phyloP scores from a whole-genome alignment of 2,329 filamentous ascomycete genomes.

The Colletotrichum melonis region DNA sequence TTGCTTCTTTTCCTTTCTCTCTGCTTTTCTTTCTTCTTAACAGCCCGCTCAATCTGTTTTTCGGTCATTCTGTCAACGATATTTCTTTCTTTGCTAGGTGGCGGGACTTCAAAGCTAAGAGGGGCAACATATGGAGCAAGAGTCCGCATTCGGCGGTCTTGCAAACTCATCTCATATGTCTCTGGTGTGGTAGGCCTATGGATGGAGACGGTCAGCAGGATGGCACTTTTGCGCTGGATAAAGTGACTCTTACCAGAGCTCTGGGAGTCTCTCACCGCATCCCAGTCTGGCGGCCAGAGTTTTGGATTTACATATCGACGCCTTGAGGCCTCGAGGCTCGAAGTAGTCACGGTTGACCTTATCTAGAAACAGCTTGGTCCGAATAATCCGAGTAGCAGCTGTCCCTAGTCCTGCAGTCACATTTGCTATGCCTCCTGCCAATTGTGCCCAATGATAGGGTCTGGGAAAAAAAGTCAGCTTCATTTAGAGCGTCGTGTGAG shows the following conservation, averaged over 20 bases:
- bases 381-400: neutral
- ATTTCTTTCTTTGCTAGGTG: neutral
- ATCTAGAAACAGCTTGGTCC: neutral
- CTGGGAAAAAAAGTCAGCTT: neutral
- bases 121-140: neutral
- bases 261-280: neutral
- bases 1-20: neutral
- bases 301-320: neutral
- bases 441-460: neutral
- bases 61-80: neutral
- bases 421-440: neutral
- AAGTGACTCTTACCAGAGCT: neutral
- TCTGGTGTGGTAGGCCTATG: neutral
- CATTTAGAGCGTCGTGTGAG: neutral
- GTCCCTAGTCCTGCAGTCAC: neutral
- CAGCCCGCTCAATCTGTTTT: neutral
- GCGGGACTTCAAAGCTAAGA: neutral
- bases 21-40: neutral
- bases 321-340: neutral
- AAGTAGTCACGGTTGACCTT: neutral
- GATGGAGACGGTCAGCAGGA: neutral
- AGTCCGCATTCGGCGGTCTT: neutral
- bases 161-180: neutral
- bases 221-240: neutral
- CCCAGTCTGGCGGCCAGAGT: neutral